Base-by-base conservation (phyloP, 2,329 filamentous ascomycete species). In the Teratosphaeria viscida region DNA sequence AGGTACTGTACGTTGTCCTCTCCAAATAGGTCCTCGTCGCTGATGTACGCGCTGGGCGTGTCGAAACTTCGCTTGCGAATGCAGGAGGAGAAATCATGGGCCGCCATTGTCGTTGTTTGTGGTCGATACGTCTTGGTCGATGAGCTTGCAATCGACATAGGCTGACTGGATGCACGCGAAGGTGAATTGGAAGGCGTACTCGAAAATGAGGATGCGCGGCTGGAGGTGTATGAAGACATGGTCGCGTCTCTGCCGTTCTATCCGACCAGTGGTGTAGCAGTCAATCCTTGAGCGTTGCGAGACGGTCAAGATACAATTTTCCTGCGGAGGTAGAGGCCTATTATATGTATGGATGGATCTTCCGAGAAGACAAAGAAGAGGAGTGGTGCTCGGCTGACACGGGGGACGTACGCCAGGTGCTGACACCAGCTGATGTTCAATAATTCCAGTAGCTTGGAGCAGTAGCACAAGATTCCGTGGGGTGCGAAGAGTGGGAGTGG, bases 21-120 rank as follows among this genome's bases (percentile, higher is more conserved):
- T 29, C 71, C 71, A 57, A 72, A 70, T 19, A 74, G 67, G 55
- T 74, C 72, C 57, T 71, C 71, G 60, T 74, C 72, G 62, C 68
- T 71, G 56, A 74, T 67, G 59, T 74, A 74, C 2, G 71, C 64
- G 63, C 66, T 73, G 0, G 71, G 64, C 27, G 55, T 65, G 8
- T 43, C 59, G 56, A 59, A 64, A 35, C 62, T 59, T 35, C 58
- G 56, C 37, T 64, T 65, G 23, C 57, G 55, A 54, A 59, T 53
- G 55, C 60, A 60, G 26, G 58, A 60, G 12, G 60, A 56, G 37
- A 58, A 62, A 32, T 32, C 52, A 47, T 35, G 35, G 26, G 26
- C 54, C 29, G 39, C 52, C 26, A 32, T 35, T 39, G 53, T 54
- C 16, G 27, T 32, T 8, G 23, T 29, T 1, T 14, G 7, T 8